Evolutionary conservation across 257 asterid genomes (phyloP).

Genomic region (Verbena officinalis): DNA sequence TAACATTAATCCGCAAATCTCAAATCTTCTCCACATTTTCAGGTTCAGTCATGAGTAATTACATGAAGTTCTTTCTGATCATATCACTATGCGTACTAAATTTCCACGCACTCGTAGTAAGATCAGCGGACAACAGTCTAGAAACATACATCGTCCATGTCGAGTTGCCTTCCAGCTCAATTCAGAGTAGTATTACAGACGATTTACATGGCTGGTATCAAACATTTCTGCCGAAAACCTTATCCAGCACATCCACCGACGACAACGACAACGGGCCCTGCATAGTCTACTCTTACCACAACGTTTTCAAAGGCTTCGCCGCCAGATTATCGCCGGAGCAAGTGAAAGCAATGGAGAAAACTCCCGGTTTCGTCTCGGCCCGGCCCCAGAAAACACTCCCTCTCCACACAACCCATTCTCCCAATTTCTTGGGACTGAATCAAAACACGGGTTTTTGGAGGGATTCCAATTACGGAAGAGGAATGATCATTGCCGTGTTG

Average conservation of each 20-base stretch:
- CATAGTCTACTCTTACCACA: conserved; percentile 44
- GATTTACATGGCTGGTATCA: conserved; percentile 40
- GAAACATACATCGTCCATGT: conserved; percentile 42
- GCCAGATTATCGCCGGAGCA: conserved; percentile 33
- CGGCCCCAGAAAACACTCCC: conserved; percentile 24
- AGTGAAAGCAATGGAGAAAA: conserved; percentile 35
- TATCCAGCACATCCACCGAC: conserved; percentile 12
- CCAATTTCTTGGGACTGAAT: conserved; percentile 54
- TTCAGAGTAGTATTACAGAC: conserved; percentile 6
- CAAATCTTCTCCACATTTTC: not conserved
- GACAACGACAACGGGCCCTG: conserved; percentile 10
- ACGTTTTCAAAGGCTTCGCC: conserved; percentile 45
- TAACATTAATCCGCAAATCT: not conserved
- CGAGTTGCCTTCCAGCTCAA: conserved; percentile 24
- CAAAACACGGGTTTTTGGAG: conserved; percentile 54
- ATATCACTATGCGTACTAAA: conserved; percentile 11
- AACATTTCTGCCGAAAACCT: conserved; percentile 40
- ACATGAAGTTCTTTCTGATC: conserved; percentile 14
- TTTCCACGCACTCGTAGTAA: conserved; percentile 17
- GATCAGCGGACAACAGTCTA: conserved; percentile 10
- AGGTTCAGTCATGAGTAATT: conserved; percentile 11
- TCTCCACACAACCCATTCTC: conserved; percentile 55
- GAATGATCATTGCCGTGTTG: conserved; percentile 54
- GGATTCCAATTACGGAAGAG: conserved; percentile 53
- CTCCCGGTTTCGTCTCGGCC: conserved; percentile 40